Conservation (phyloP, 169 alveolate genomes). For the Perkinsus marinus region DNA sequence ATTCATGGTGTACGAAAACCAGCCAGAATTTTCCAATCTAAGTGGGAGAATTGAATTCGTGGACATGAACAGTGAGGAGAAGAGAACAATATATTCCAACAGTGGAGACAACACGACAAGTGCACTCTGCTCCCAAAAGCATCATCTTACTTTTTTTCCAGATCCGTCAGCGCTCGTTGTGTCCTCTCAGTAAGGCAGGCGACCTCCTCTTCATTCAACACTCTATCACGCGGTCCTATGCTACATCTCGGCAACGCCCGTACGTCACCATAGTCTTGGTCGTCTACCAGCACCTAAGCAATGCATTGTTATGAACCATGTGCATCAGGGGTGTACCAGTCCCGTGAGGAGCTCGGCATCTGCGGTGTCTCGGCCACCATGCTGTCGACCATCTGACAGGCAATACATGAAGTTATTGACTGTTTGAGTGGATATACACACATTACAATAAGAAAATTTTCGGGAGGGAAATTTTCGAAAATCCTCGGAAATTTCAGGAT, state of each 20-base stretch:
- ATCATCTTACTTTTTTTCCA: background rate
- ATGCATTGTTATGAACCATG: background rate
- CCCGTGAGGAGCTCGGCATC: background rate
- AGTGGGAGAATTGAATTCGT: too few relatives aligned
- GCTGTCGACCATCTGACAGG: background rate
- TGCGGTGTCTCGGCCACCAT: background rate
- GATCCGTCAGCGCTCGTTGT: background rate
- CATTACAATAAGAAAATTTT: too few relatives aligned
- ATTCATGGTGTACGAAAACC: background rate
- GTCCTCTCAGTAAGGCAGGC: background rate
- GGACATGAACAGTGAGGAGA: too few relatives aligned
- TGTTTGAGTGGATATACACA: too few relatives aligned
- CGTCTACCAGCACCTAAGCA: background rate
- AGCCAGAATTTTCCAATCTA: too few relatives aligned
- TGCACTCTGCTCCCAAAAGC: background rate
- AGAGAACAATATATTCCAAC: too few relatives aligned
- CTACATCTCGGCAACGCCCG: background rate
- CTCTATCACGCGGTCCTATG: background rate
- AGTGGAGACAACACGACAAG: too few relatives aligned
- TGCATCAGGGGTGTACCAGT: background rate
- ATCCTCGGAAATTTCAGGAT: too few relatives aligned
- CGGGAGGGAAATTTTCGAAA: too few relatives aligned
- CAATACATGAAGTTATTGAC: background rate
- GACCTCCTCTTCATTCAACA: background rate
- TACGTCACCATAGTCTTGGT: background rate